Conservation (phyloP, 1,284 basidiomycete species). For the Trichosporon sp. region DNA sequence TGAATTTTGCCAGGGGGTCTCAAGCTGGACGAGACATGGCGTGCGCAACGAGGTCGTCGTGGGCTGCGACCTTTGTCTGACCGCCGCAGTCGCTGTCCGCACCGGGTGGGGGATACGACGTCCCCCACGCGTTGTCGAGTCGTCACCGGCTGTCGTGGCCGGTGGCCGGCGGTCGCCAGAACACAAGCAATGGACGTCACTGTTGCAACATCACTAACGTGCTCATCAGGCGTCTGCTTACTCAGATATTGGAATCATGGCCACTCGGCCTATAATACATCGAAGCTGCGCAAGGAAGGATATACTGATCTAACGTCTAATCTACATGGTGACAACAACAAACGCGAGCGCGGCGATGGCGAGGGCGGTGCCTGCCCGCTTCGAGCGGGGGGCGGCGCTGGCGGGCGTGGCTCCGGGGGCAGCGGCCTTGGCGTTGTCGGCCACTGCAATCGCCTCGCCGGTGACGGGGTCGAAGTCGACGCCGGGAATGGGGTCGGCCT, state of each 20-base stretch:
- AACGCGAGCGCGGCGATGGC: neutral
- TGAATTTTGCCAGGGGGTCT: neutral
- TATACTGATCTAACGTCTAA: neutral
- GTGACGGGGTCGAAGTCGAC: neutral
- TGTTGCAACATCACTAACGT: too few species aligned
- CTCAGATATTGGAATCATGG: neutral
- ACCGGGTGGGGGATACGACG: neutral
- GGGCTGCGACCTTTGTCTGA: neutral
- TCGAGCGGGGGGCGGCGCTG: neutral
- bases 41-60: neutral
- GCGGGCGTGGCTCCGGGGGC: neutral
- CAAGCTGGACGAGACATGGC: too few species aligned
- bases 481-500: neutral
- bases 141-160: neutral
- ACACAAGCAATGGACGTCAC: too few species aligned
- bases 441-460: neutral
- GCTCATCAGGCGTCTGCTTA: too few species aligned
- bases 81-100: neutral
- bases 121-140: neutral
- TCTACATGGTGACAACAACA: conserved; percentile 1
- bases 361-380: neutral
- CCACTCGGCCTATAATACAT: neutral
- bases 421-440: neutral
- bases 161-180: too few species aligned
- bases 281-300: neutral